Percentiles rank a stretch among this genome's conserved stretches.
These are phyloP conservation scores for Venturia asperata DNA, from an alignment of 2,329 filamentous ascomycete species.

Conservation along the genomic window DNA sequence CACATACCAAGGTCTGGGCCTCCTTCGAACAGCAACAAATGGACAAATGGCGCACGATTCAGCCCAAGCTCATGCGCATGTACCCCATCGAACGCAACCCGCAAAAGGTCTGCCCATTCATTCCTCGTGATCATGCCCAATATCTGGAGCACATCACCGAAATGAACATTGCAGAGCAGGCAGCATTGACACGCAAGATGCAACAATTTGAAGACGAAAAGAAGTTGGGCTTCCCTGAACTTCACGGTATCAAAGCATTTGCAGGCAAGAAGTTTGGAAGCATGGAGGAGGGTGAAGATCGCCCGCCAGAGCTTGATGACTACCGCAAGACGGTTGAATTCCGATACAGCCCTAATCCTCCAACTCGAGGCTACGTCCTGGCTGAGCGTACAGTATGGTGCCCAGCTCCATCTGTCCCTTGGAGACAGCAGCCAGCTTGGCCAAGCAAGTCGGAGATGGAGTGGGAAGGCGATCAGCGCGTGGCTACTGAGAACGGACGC, in stretches of 20 bases:
- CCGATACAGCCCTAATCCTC: slow-evolving; percentile 11
- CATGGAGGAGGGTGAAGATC: slow-evolving; percentile 5
- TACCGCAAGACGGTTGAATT: neutral
- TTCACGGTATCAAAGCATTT: neutral
- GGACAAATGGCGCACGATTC: slow-evolving; percentile 12
- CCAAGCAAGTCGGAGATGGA: slow-evolving; percentile 13
- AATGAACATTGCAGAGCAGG: slow-evolving; percentile 8
- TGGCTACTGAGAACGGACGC: slow-evolving; percentile 18
- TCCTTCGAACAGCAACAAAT: neutral
- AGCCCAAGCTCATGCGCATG: slow-evolving; percentile 12
- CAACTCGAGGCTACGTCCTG: slow-evolving; percentile 10
- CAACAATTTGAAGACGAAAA: neutral
- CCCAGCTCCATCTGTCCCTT: slow-evolving; percentile 2
- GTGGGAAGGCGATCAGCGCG: slow-evolving; percentile 19
- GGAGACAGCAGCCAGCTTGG: slow-evolving; percentile 9
- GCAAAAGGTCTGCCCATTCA: slow-evolving; percentile 7
- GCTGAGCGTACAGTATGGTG: slow-evolving; percentile 16
- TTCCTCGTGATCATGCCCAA: slow-evolving; percentile 1
- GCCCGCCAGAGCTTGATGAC: neutral
- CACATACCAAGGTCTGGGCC: neutral
- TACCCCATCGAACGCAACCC: slow-evolving; percentile 11
- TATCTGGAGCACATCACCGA: slow-evolving; percentile 6
- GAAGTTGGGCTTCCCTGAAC: neutral
- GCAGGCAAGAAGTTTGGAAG: slow-evolving; percentile 8
- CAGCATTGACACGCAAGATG: neutral